Evolutionary conservation across 148 eudicot species (phyloP), one percentile per base, ranked within the genome.

Genomic region (Silene uniflora): DNA sequence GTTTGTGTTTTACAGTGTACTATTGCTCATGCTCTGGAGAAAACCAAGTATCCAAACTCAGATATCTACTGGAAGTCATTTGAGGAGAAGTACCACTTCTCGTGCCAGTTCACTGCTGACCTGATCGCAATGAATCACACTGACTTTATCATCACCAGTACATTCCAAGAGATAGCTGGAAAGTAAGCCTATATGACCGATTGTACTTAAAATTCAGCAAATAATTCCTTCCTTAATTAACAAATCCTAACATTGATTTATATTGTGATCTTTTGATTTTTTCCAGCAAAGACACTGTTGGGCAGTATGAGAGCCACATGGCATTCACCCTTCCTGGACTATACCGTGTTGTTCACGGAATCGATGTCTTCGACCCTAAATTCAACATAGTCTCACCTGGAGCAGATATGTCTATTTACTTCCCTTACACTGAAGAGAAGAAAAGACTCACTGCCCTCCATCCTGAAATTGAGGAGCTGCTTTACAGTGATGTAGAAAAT

Each of bases 101-200:
- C 98, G 0, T 78, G 87, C 81, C 98, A 94, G 80, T 94, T 94
- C 74, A 94, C 98, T 2, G 98, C 98, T 74, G 98, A 94, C 85
- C 88, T 94, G 2, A 86, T 91, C 23, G 98, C 98, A n/a, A 94
- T 94, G 98, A 91, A 94, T 73, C 91, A 88, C 74, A 88, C 98
- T 0, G 98, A 94, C 75, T 94, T 94, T 82, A 94, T 94, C 76
- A 94, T 94, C 87, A 94, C 98, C 22, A 94, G 98, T 77, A 94
- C 98, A 24, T 94, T 94, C 90, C 98, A 94, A 81, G 98, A 94
- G 75, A 94, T 94, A 61, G 98, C 98, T 13, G 98, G 98, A 81
- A 94, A 89, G 98, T 94, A 89, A 71, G 70, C 25, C 22, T 54
- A 55, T 59, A n/a, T 52, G 49, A 19, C 46, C 0, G 23, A 67